These are phyloP conservation scores for Cairneyella variabilis DNA, from an alignment of 495 filamentous ascomycete species.

Conservation along the genomic window DNA sequence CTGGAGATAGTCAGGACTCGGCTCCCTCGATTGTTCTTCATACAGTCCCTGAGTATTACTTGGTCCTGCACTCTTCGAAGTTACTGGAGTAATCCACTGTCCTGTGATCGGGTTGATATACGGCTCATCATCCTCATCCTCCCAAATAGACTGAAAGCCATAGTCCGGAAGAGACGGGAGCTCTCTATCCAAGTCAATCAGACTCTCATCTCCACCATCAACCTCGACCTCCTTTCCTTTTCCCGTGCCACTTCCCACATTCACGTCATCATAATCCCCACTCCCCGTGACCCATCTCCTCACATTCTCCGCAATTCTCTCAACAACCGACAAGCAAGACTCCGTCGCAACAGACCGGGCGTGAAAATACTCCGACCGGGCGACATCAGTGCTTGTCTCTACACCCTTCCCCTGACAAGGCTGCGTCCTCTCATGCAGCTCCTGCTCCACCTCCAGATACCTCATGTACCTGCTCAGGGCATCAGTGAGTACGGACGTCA, in stretches of 20 bases:
- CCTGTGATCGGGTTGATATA: constrained; percentile 10
- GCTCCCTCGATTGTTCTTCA: too few relatives aligned
- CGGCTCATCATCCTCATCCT: constrained; percentile 4
- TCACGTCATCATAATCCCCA: background rate
- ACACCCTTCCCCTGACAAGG: constrained; percentile 8
- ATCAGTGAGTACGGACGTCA: constrained; percentile 4
- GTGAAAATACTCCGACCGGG: constrained; percentile 2
- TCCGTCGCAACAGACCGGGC: background rate
- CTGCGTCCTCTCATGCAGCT: constrained; percentile 8
- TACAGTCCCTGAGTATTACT: too few relatives aligned
- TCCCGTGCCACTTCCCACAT: background rate
- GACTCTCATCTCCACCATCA: background rate
- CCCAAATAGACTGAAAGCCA: background rate
- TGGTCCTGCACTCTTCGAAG: background rate
- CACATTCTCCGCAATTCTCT: background rate
- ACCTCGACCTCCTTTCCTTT: background rate
- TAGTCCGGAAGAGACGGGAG: background rate
- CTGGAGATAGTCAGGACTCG: too few relatives aligned
- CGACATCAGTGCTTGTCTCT: background rate
- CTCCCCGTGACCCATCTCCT: background rate
- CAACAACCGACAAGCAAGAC: background rate
- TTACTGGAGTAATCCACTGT: constrained; percentile 3
- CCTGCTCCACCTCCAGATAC: constrained; percentile 1
- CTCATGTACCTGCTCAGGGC: constrained; percentile 2
- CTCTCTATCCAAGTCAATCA: constrained; percentile 4